phyloP scores from a whole-genome alignment of 371 early-diverging fungal genomes.

The Rhizopus sp. region DNA sequence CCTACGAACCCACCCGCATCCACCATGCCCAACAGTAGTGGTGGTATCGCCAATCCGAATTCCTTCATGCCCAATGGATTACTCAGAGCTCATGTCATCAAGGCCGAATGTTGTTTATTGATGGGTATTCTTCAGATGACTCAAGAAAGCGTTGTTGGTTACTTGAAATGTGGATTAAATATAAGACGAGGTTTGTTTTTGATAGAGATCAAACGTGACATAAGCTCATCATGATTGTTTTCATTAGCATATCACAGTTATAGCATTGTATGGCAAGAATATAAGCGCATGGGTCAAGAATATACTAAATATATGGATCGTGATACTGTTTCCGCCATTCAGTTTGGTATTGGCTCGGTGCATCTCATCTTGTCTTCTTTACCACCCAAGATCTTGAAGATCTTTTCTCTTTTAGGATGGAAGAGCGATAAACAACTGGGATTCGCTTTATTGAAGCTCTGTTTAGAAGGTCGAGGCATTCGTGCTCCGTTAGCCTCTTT shows the following conservation, averaged over 20 bases:
- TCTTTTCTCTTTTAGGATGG: constrained; percentile 58
- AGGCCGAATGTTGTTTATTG: constrained; percentile 59
- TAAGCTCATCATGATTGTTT: background rate
- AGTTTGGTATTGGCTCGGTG: constrained; percentile 63
- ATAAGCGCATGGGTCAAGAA: constrained; percentile 53
- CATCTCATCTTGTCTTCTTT: constrained; percentile 61
- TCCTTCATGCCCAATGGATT: constrained; percentile 55
- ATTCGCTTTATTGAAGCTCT: constrained; percentile 55
- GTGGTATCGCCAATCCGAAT: constrained; percentile 19
- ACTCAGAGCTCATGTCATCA: constrained; percentile 58
- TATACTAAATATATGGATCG: constrained; percentile 47
- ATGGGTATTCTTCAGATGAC: constrained; percentile 58
- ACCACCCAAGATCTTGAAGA: constrained; percentile 58
- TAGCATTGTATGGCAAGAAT: constrained; percentile 52
- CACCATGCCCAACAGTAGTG: constrained; percentile 22
- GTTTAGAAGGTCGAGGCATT: constrained; percentile 57
- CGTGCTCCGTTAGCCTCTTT: constrained; percentile 62
- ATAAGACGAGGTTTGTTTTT: constrained; percentile 56
- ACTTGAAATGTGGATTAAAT: constrained; percentile 62
- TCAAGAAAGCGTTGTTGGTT: constrained; percentile 60
- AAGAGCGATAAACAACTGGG: constrained; percentile 61
- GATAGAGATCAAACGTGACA: background rate
- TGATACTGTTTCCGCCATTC: constrained; percentile 50
- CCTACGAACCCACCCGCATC: constrained; percentile 28
- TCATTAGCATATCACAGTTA: constrained; percentile 48